These are phyloP conservation scores for Tetrahymena borealis DNA, from an alignment of 73 alveolate species.

Conservation along the genomic window DNA sequence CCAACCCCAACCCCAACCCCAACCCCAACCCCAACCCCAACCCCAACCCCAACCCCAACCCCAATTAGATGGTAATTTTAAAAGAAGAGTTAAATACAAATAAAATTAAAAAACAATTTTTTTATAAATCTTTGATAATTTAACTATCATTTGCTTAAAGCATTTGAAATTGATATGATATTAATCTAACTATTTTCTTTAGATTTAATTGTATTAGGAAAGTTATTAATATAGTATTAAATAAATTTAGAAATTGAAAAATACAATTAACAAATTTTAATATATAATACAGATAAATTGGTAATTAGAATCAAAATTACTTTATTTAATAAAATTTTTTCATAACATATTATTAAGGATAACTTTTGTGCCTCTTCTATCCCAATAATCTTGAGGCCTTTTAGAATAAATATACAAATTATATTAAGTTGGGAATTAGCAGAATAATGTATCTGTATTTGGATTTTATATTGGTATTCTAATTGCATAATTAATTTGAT, in stretches of 20 bases:
- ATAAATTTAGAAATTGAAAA: no score
- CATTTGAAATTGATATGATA: no score
- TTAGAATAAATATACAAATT: not conserved
- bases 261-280: not conserved
- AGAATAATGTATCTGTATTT: not conserved
- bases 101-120: no score
- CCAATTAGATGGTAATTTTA: not conserved
- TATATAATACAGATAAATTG: not conserved
- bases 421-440: not conserved
- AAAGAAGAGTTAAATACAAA: not conserved
- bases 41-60: constrained; percentile 2
- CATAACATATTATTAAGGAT: not conserved
- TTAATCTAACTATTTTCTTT: no score
- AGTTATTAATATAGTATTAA: no score
- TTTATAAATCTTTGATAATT: no score
- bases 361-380: not conserved
- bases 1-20: not conserved
- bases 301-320: not conserved
- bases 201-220: no score
- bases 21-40: not conserved
- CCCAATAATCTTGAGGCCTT: not conserved
- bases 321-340: not conserved
- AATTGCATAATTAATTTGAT: not conserved
- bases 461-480: not conserved
- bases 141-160: no score